A percentile compares a stretch with the other conserved stretches of the same genome.
phyloP scores from a whole-genome alignment of 108 stramenopile genomes.

The Schizochytrium sp. region DNA sequence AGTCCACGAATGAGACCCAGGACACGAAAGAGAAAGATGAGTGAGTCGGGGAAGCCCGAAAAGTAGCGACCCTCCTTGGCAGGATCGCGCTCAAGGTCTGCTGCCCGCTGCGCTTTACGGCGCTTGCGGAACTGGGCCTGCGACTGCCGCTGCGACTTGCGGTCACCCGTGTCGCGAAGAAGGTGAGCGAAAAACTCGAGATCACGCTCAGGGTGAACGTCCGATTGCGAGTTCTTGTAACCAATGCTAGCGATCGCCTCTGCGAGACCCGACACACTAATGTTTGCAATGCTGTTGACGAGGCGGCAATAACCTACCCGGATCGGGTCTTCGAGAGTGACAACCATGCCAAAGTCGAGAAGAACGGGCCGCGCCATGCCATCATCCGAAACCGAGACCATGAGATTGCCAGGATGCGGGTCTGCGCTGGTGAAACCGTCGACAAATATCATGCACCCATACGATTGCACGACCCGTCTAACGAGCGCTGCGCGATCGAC shows the following conservation, averaged over 20 bases:
- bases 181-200: not conserved
- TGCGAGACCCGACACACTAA: not conserved
- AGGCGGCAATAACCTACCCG: not conserved
- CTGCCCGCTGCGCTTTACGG: not conserved
- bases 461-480: not conserved
- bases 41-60: not conserved
- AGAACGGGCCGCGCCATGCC: not conserved
- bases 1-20: not conserved
- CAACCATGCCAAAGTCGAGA: slow-evolving; percentile 14
- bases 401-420: slow-evolving; percentile 18
- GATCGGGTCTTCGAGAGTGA: not conserved
- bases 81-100: not conserved
- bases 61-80: not conserved
- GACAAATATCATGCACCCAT: not conserved
- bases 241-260: not conserved
- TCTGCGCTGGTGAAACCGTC: not conserved
- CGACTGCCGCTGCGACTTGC: not conserved
- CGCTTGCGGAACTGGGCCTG: not conserved
- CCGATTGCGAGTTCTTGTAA: slow-evolving; percentile 16
- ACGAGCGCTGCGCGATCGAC: not conserved
- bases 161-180: not conserved
- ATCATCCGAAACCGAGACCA: not conserved
- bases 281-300: not conserved
- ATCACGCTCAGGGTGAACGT: not conserved
- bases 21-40: not conserved